Percentiles rank a stretch among this genome's conserved stretches.
These are phyloP conservation scores for Aspergillus quadrilineatus DNA, from an alignment of 2,329 filamentous ascomycete genomes.

Conservation along the genomic window DNA sequence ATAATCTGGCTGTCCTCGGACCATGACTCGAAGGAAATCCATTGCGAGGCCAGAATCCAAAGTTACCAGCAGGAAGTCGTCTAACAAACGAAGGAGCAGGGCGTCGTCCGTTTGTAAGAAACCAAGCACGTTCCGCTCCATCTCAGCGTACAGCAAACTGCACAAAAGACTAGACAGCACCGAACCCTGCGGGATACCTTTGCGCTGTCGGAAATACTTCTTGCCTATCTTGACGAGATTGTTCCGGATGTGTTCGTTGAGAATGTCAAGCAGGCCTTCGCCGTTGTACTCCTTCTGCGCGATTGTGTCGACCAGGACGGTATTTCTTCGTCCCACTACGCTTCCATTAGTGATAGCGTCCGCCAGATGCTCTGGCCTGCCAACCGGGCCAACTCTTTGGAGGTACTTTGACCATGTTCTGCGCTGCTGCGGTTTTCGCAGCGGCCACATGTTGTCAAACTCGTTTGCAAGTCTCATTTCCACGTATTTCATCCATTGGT, in stretches of 20 bases:
- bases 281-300: slow-evolving; percentile 58
- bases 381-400: slow-evolving; percentile 49
- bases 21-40: slow-evolving; percentile 76
- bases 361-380: slow-evolving; percentile 47
- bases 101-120: slow-evolving; percentile 65
- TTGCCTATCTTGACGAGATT: slow-evolving; percentile 89
- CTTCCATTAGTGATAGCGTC: slow-evolving; percentile 41
- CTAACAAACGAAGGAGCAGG: slow-evolving; percentile 77
- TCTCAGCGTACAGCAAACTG: slow-evolving; percentile 92
- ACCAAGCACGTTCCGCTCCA: slow-evolving; percentile 67
- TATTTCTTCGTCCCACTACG: slow-evolving; percentile 56
- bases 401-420: slow-evolving; percentile 51
- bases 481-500: slow-evolving; percentile 71
- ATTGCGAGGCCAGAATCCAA: slow-evolving; percentile 65
- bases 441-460: slow-evolving; percentile 22
- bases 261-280: slow-evolving; percentile 63
- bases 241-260: slow-evolving; percentile 75
- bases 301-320: slow-evolving; percentile 73
- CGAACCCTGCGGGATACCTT: slow-evolving; percentile 90
- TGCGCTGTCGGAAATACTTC: slow-evolving; percentile 81
- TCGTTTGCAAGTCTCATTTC: slow-evolving; percentile 60
- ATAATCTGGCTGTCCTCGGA: slow-evolving; percentile 72
- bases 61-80: slow-evolving; percentile 90
- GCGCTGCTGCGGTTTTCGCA: slow-evolving; percentile 12
- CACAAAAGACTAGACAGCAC: slow-evolving; percentile 83